Evolutionary conservation across 768 basidiomycete genomes (phyloP).

Genomic region (Cyclocybe aegerita): DNA sequence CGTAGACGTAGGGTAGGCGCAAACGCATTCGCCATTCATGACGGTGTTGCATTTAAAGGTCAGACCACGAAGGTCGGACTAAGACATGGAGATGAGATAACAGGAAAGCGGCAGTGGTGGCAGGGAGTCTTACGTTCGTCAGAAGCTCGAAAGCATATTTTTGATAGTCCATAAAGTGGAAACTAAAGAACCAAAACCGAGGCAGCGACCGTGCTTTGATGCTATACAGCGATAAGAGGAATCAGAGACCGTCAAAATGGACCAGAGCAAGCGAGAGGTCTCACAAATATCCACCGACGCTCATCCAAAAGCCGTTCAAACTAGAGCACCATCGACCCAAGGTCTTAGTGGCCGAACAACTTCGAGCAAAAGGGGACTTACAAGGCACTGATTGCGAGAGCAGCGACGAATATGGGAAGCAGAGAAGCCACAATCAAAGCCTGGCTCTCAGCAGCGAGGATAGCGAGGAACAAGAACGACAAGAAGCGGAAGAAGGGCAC

Average conservation of each 20-base stretch:
- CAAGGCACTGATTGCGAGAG: slow-evolving; percentile 55
- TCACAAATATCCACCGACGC: slow-evolving; percentile 45
- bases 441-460: slow-evolving; percentile 54
- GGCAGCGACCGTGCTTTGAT: slow-evolving; percentile 54
- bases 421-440: slow-evolving; percentile 47
- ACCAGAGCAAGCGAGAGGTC: background rate
- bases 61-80: slow-evolving; percentile 51
- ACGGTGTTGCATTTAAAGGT: slow-evolving; percentile 39
- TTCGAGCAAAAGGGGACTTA: slow-evolving; percentile 10
- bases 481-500: slow-evolving; percentile 55
- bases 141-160: slow-evolving; percentile 40
- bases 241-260: background rate
- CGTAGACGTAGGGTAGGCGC: slow-evolving; percentile 50
- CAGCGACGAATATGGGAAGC: slow-evolving; percentile 59
- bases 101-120: background rate
- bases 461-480: slow-evolving; percentile 50
- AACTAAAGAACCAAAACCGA: slow-evolving; percentile 57
- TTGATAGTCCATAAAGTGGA: slow-evolving; percentile 57
- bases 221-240: slow-evolving; percentile 28
- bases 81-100: slow-evolving; percentile 19
- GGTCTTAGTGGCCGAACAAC: background rate
- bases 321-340: slow-evolving; percentile 15
- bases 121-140: slow-evolving; percentile 28
- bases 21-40: slow-evolving; percentile 37
- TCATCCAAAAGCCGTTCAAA: slow-evolving; percentile 60